Conservation (phyloP, 2,329 filamentous ascomycete genomes). For the Zymoseptoria passerinii region DNA sequence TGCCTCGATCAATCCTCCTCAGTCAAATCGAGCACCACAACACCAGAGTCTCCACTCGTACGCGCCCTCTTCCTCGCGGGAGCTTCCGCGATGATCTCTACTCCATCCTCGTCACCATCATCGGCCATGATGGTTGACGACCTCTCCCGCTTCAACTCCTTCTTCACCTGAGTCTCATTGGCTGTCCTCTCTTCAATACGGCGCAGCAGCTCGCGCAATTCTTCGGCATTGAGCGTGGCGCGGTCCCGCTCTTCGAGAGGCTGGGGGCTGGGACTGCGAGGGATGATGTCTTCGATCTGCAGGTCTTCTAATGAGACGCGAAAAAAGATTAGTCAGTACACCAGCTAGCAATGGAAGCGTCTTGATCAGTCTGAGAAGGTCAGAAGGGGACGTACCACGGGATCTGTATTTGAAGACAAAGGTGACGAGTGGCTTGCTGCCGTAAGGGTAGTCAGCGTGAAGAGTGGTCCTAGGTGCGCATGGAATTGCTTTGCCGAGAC, state of each 20-base stretch:
- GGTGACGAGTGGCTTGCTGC: conserved; percentile 12
- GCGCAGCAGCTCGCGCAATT: conserved; percentile 17
- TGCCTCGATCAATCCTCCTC: conserved; percentile 1
- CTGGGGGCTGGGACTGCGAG: conserved; percentile 18
- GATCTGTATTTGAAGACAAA: conserved; percentile 24
- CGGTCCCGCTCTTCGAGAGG: conserved; percentile 23
- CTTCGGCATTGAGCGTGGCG: conserved; percentile 17
- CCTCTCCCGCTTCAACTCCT: conserved; percentile 15
- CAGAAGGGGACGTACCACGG: conserved; percentile 21
- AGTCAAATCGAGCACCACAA: conserved; percentile 21
- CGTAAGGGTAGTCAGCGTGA: conserved; percentile 12
- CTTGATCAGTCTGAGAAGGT: too few species aligned
- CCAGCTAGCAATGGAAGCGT: too few species aligned
- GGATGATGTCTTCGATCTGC: conserved; percentile 23
- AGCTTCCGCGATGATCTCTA: conserved; percentile 1
- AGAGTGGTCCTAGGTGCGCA: not conserved
- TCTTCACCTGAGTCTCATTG: conserved; percentile 9
- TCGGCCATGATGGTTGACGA: conserved; percentile 7
- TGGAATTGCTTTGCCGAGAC: not conserved
- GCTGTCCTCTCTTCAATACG: conserved; percentile 3
- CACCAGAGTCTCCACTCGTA: conserved; percentile 11
- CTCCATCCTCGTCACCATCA: conserved; percentile 5
- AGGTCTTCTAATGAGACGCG: conserved; percentile 18
- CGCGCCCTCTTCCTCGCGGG: conserved; percentile 8
- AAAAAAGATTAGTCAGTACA: not conserved